Percentiles rank a stretch among this genome's conserved stretches.
Evolutionary conservation across 2,329 filamentous ascomycete species (phyloP).

Genomic region (Fusarium sp.): DNA sequence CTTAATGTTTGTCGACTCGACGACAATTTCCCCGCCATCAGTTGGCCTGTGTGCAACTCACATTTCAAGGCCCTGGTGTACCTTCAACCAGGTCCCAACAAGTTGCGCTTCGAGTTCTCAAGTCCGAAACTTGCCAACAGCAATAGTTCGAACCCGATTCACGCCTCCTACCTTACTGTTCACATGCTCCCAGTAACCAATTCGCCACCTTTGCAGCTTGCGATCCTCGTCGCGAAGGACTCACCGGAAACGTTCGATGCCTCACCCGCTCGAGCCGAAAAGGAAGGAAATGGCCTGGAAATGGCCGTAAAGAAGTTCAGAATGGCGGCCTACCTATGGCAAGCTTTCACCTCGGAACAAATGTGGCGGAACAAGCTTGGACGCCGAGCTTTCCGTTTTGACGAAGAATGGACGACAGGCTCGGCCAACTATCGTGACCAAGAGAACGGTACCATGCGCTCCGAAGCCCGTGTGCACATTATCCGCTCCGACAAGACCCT

Average conservation of each 20-base stretch:
- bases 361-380: conserved; percentile 93
- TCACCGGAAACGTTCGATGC: conserved; percentile 89
- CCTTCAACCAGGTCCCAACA: conserved; percentile 91
- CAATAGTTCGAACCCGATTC: conserved; percentile 74
- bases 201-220: conserved; percentile 87
- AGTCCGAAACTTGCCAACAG: conserved; percentile 83
- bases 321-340: conserved; percentile 96
- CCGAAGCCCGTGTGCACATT: conserved; percentile 90
- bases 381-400: conserved; percentile 86
- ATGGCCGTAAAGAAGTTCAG: conserved; percentile 89
- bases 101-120: conserved; percentile 86
- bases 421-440: conserved; percentile 82
- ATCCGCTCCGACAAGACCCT: conserved; percentile 87
- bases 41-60: conserved; percentile 89
- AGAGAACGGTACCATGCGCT: conserved; percentile 80
- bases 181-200: conserved; percentile 87
- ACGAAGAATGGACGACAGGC: conserved; percentile 93
- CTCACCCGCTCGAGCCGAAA: conserved; percentile 77
- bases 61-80: conserved; percentile 94
- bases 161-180: conserved; percentile 83
- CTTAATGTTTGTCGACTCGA: conserved; percentile 85
- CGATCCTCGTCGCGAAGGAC: conserved; percentile 88
- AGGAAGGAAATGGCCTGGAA: conserved; percentile 85
- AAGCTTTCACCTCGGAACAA: conserved; percentile 95
- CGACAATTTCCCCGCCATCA: conserved; percentile 83